Base-by-base conservation (phyloP, 2,329 filamentous ascomycete genomes). In the Talaromyces sp. region DNA sequence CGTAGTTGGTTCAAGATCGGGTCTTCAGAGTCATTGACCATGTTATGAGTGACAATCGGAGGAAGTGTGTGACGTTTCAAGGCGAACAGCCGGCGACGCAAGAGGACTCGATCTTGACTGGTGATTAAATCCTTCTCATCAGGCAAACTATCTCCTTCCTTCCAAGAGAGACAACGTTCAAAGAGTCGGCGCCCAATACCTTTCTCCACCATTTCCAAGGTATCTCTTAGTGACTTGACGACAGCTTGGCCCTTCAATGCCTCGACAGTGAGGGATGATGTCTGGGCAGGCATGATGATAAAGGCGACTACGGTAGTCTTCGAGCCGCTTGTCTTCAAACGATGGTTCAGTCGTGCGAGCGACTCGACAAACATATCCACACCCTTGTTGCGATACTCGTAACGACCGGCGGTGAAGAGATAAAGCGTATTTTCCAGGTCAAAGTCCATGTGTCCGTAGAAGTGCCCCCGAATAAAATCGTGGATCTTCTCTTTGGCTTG, bases 321-420 rank as follows among this genome's bases (percentile, higher is more conserved):
- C 69, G 92, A 96, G 56, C 91, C 91, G 7, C 87, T 79, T 58
- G 79, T 79, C 84, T 98, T 98, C 73, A 99, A 86, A 42, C 90
- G 86, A 81, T 98, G 93, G 79, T 99, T 99, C 71, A 99, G 81
- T 48, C 95, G 90, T 31, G 95, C 95, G 66, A 99, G 81, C 3
- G 93, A 95, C 79, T 99, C 95, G 69, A 99, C 96, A 77, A 98
- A 99, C 95, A 99, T 98, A 77, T 99, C 95, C 9, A 97, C 93
- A 72, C 95, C 95, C 80, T 99, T 99, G 75, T 99, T 99, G 67
- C 95, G 84, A 83, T 93, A 99, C 77, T 99, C 95, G 73, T 99
- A 99, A 66, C 95, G 90, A 64, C 95, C 95, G 6, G 95, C 90
- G 3, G 93, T 99, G 82, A 99, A 99, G 79, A 98, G 89, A 79